phyloP scores from a whole-genome alignment of 2,329 filamentous ascomycete species.

The Biscogniauxia sp. region DNA sequence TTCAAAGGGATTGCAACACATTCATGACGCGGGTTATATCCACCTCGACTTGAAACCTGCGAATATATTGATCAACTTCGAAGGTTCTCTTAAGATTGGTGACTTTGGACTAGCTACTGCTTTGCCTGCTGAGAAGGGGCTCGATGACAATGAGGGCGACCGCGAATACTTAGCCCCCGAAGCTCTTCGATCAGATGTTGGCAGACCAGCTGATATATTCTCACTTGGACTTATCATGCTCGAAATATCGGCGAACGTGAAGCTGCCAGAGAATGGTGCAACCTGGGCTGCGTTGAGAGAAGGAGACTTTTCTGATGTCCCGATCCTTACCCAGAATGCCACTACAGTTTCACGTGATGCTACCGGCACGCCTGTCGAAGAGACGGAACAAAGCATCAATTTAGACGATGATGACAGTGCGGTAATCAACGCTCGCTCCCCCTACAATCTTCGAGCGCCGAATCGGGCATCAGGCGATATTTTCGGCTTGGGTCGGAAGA shows the following conservation, averaged over 20 bases:
- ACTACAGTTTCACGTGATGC: constrained; percentile 71
- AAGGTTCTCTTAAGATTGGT: constrained; percentile 79
- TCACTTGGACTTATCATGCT: constrained; percentile 91
- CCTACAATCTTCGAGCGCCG: constrained; percentile 25
- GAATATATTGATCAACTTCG: constrained; percentile 78
- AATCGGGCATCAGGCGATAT: constrained; percentile 38
- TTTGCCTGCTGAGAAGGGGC: constrained; percentile 70
- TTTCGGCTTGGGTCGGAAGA: constrained; percentile 48
- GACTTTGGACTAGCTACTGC: constrained; percentile 79
- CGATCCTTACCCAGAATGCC: constrained; percentile 77
- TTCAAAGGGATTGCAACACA: constrained; percentile 76
- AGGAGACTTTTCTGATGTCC: constrained; percentile 85
- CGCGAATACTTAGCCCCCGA: constrained; percentile 95
- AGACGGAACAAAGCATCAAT: constrained; percentile 37
- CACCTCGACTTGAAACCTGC: constrained; percentile 84
- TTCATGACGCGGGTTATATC: constrained; percentile 84
- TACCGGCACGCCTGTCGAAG: constrained; percentile 63
- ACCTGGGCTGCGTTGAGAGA: constrained; percentile 88
- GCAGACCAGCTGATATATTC: constrained; percentile 91
- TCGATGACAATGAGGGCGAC: constrained; percentile 83
- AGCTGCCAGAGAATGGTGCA: constrained; percentile 87
- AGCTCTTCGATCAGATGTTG: constrained; percentile 79
- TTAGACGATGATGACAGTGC: constrained; percentile 29
- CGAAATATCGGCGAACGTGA: constrained; percentile 91
- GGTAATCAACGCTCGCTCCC: constrained; percentile 19